A percentile compares a stretch with the other conserved stretches of the same genome.
Conservation (phyloP, 805 yeast genomes). For the Pichia exigua region DNA sequence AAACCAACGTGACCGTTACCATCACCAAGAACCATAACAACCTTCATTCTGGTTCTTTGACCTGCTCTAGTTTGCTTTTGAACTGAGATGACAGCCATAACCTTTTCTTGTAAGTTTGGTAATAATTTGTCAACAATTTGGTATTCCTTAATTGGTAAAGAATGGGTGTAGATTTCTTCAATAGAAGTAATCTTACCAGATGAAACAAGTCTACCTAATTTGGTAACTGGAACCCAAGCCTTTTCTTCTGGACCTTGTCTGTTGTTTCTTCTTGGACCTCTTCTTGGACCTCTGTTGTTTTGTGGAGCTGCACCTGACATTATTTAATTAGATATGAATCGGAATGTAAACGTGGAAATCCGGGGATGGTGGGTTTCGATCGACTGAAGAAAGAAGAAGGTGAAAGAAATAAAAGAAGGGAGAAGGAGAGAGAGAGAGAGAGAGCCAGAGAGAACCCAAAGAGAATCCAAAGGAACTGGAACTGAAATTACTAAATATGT, state of each 20-base stretch:
- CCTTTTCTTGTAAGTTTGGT: slow-evolving; percentile 96
- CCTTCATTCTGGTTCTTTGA: slow-evolving; percentile 99
- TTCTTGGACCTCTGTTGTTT: slow-evolving; percentile 38
- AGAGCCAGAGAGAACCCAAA: neutral
- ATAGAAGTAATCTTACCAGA: slow-evolving; percentile 95
- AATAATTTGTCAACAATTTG: slow-evolving; percentile 96
- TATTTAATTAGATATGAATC: slow-evolving; percentile 26
- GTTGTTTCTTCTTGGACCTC: slow-evolving; percentile 56
- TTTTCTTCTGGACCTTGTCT: slow-evolving; percentile 88
- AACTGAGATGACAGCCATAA: slow-evolving; percentile 99
- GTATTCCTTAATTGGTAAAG: slow-evolving; percentile 98
- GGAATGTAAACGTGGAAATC: slow-evolving; percentile 66
- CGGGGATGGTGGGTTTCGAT: slow-evolving; percentile 64
- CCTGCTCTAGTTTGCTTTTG: slow-evolving; percentile 99
- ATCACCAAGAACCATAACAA: slow-evolving; percentile 99
- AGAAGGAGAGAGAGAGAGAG: neutral
- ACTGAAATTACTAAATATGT: neutral
- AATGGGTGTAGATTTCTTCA: slow-evolving; percentile 98
- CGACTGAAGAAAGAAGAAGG: slow-evolving; percentile 27
- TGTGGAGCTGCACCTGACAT: slow-evolving; percentile 41
- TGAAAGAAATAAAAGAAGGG: neutral
- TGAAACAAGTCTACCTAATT: slow-evolving; percentile 98
- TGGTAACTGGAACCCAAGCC: slow-evolving; percentile 99
- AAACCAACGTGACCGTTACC: slow-evolving; percentile 99
- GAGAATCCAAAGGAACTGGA: neutral